Evolutionary conservation across 768 basidiomycete genomes (phyloP).

Genomic region (Kwoniella bestiolae): DNA sequence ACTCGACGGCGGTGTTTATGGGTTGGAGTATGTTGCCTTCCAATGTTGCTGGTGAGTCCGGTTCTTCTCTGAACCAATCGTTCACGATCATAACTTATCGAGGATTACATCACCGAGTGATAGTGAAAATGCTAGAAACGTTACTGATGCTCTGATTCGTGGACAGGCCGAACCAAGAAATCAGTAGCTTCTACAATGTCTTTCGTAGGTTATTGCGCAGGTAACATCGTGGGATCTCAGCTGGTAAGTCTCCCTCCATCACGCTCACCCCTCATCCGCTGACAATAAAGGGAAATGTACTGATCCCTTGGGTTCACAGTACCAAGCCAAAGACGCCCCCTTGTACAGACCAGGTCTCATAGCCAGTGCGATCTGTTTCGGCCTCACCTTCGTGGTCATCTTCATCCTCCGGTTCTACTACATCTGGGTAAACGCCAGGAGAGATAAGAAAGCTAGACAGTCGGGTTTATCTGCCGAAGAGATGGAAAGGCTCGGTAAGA

Average conservation of each 20-base stretch:
- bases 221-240: not conserved
- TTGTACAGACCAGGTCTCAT: constrained; percentile 6
- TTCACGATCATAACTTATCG: no score
- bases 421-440: constrained; percentile 6
- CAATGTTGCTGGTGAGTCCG: not conserved
- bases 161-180: not conserved
- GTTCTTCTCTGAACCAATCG: no score
- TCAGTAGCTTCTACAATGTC: not conserved
- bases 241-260: not conserved
- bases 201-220: constrained; percentile 5
- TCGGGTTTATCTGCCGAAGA: constrained; percentile 9
- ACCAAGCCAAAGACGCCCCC: constrained; percentile 13
- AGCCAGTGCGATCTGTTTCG: constrained; percentile 10
- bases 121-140: no score
- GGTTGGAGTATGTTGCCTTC: not conserved
- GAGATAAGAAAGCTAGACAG: constrained; percentile 2
- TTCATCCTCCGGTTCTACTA: constrained; percentile 18
- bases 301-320: not conserved
- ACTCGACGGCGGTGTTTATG: not conserved
- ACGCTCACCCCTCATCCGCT: not conserved
- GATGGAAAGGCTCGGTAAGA: constrained; percentile 11
- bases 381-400: constrained; percentile 13
- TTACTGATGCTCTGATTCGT: not conserved
- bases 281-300: no score
- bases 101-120: no score